Evolutionary conservation across 441 rosid genomes (phyloP), one percentile per base, ranked within the genome.

Genomic region (Arabidopsis hybrid): DNA sequence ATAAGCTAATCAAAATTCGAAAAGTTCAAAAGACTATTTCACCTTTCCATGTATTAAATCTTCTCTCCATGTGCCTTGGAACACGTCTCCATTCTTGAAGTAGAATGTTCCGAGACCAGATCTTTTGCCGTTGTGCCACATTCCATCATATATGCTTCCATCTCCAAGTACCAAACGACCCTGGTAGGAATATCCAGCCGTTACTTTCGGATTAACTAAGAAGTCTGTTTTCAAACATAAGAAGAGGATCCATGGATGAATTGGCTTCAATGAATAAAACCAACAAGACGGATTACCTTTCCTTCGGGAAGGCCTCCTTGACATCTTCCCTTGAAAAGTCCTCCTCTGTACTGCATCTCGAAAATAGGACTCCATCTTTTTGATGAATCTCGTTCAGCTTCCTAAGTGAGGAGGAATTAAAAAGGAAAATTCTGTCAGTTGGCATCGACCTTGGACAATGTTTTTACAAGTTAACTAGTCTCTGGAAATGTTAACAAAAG

Each of bases 241-340:
- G 53, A 36, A 5, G 18, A 70, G 17, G 55, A 64, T 50, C 13
- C 47, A 74, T 69, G 3, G n/a, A 40, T 50, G 67, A 8, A 29
- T 12, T 58, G 6, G 34, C 43, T 38, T 38, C 43, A 46, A 57
- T 12, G 60, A 9, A 47, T 36, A 46, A 34, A 45, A 12, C 62
- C 35, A 50, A 56, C 31, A 60, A 2, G 32, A 34, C 4, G 71
- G 14, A 52, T 56, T 85, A 95, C 99, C 95, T 95, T 95, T 81
- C 98, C 99, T 84, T 95, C 98, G 36, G 99, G 99, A 81, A 95
- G 98, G 76, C 99, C 98, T 60, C 97, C 98, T 82, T 89, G 99
- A 83, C 96, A 92, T 59, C 94, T 78, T 42, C 97, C 98, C 78
- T 65, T 82, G 80, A 89, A 95, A 45, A 85, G 50, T 64, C 98